Conservation (phyloP, 371 early-diverging fungal genomes). For the Nematocida ausubeli region DNA sequence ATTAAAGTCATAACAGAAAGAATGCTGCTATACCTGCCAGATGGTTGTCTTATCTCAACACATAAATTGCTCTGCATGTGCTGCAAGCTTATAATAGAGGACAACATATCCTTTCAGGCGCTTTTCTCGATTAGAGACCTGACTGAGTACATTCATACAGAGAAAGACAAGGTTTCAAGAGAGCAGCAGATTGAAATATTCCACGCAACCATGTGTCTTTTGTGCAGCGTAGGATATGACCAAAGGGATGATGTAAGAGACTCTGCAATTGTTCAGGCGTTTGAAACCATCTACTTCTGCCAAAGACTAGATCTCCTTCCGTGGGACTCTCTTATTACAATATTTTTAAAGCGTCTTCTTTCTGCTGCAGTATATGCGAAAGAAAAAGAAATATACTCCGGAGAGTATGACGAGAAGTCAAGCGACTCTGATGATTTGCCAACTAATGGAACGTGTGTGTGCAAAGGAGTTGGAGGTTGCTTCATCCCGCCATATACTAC, state of each 20-base stretch:
- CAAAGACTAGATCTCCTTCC: neutral
- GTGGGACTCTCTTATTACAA: conserved; percentile 36
- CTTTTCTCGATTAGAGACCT: conserved; percentile 46
- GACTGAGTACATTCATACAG: conserved; percentile 5
- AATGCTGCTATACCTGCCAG: conserved; percentile 24
- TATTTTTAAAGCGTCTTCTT: conserved; percentile 32
- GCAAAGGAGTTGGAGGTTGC: conserved; percentile 38
- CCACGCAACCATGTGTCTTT: conserved; percentile 28
- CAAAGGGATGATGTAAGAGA: conserved; percentile 44
- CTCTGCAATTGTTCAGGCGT: conserved; percentile 37
- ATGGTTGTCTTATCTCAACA: conserved; percentile 11
- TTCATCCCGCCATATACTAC: neutral
- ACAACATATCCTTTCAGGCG: conserved; percentile 36
- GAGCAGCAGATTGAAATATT: conserved; percentile 7
- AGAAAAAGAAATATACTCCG: conserved; percentile 55
- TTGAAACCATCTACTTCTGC: conserved; percentile 46
- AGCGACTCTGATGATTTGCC: neutral
- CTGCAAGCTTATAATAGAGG: conserved; percentile 38
- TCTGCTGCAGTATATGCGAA: conserved; percentile 47
- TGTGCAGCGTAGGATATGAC: conserved; percentile 45
- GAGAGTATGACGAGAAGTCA: conserved; percentile 32
- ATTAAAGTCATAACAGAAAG: conserved; percentile 40
- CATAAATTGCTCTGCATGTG: conserved; percentile 26
- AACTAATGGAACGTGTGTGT: neutral
- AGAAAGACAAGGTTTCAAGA: neutral